Base-by-base conservation (phyloP, 2,329 filamentous ascomycete species). In the Dothideomycetes sp. region DNA sequence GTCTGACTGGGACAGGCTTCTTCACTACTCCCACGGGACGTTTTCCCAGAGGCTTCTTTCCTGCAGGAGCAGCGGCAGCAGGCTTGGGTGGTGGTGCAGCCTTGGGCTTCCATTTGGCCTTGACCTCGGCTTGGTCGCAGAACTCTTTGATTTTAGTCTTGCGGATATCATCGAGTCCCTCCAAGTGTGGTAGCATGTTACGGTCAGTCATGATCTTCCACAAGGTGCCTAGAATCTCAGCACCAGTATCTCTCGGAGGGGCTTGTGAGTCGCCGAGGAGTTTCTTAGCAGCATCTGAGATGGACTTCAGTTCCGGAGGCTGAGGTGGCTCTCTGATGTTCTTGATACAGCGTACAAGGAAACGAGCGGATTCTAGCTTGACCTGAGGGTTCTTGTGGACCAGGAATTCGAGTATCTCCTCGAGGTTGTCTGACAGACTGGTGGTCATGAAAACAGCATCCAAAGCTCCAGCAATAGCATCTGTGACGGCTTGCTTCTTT, bases 161-260 rank as follows among this genome's bases (percentile, higher is more conserved):
- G 46, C 88, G 78, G 50, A 96, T 96, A 17, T 98, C 91, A 57
- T 98, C 91, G 3, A 98, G 70, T 3, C 86, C 86, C 48, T 95
- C 89, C 12, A 98, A 67, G 58, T 94, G 84, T 7, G 85, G 82
- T 30, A 83, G 86, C 91, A 98, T 98, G 38, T 84, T 84, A 43
- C 91, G 78, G 62, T 98, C 93, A 29, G 91, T 89, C 67, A 96
- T 84, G 41, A 98, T 96, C 67, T 96, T 98, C 91, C 95, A 96
- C 35, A 98, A 63, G 0, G 88, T 94, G 48, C 93, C 91, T 3
- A 98, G 69, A 23, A 91, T 80, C 61, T 98, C 91, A 11, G 88
- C 88, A 59, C 88, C 91, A 20, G 86, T 87, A 34, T 89, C 82
- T 63, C 91, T 78, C 45, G 94, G 76, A 3, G 74, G 80, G 52